Base-by-base conservation (phyloP, 2,329 filamentous ascomycete species). In the Drechslera avenae region DNA sequence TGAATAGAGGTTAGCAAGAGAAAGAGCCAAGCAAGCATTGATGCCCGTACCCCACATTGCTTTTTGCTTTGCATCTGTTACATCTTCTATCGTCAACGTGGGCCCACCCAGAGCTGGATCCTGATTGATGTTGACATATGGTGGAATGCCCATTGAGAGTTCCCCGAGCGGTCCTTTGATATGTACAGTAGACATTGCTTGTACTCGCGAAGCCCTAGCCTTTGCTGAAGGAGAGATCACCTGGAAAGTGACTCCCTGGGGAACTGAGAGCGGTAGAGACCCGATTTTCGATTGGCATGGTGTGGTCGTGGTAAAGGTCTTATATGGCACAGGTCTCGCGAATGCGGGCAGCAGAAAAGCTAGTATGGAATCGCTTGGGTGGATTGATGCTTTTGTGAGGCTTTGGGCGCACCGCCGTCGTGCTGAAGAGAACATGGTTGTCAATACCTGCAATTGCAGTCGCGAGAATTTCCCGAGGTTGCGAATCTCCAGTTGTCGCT, bases 11-110 rank as follows among this genome's bases (percentile, higher is more conserved):
- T 60, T 52, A 62, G 52, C 35, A 32, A 13, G 26, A 13, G 16
- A 33, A 6, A 10, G 30, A 32, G 26, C 10, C 17, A 17, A 4
- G 8, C 18, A 9, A 9, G 71, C 48, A 26, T 5, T 6, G 17
- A 14, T 5, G 2, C 0, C 17, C 41, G 51, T 73, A 96, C 93
- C 94, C 94, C 94, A 97, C 92, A 97, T 97, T 74, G 89, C 89
- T 71, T 87, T 87, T 76, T 97, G 93, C 57, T 89, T 81, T 76
- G 86, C 87, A 45, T 85, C 74, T 14, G 84, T 77, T 14, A 79
- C 75, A 74, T 97, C 83, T 67, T 86, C 75, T 9, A 99, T 85
- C 47, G 80, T 84, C 59, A 99, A 77, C 26, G 80, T 80, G 9
- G 87, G 84, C 67, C 86, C 88, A 60, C 82, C 80, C 21, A 80